These are phyloP conservation scores for Phoma sp. DNA, from an alignment of 2,329 filamentous ascomycete species.

Conservation along the genomic window DNA sequence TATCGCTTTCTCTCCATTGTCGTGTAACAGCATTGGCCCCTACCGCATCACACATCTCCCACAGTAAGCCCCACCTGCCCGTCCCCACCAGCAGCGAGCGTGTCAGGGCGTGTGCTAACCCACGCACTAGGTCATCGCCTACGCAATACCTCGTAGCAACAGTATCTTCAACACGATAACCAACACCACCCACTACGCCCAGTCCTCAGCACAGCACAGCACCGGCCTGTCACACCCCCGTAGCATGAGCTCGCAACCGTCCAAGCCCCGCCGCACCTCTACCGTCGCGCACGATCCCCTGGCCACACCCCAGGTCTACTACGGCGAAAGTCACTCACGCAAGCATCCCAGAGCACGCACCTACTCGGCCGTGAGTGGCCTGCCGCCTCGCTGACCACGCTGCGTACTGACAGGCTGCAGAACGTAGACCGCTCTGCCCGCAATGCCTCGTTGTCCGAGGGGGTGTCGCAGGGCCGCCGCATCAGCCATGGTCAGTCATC, in stretches of 20 bases:
- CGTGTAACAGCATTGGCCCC: slow-evolving; percentile 22
- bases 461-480: slow-evolving; percentile 40
- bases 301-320: slow-evolving; percentile 65
- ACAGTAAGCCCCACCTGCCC: slow-evolving; percentile 25
- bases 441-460: slow-evolving; percentile 37
- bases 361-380: slow-evolving; percentile 60
- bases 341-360: slow-evolving; percentile 59
- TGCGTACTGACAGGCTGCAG: slow-evolving; percentile 26
- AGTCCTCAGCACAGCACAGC: slow-evolving; percentile 10
- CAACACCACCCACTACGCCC: slow-evolving; percentile 2
- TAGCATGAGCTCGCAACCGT: slow-evolving; percentile 52
- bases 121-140: slow-evolving; percentile 21
- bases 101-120: slow-evolving; percentile 8
- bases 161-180: slow-evolving; percentile 24
- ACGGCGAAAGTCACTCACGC: slow-evolving; percentile 58
- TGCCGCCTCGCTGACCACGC: neutral
- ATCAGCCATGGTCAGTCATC: slow-evolving; percentile 47
- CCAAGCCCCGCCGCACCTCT: slow-evolving; percentile 47
- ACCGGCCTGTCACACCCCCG: slow-evolving; percentile 26
- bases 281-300: slow-evolving; percentile 60
- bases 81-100: slow-evolving; percentile 8
- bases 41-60: slow-evolving; percentile 18
- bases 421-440: slow-evolving; percentile 40
- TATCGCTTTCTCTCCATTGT: slow-evolving; percentile 9
- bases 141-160: slow-evolving; percentile 26